Evolutionary conservation across 2,329 filamentous ascomycete species (phyloP).

Genomic region (Salinomyces thailandicus): DNA sequence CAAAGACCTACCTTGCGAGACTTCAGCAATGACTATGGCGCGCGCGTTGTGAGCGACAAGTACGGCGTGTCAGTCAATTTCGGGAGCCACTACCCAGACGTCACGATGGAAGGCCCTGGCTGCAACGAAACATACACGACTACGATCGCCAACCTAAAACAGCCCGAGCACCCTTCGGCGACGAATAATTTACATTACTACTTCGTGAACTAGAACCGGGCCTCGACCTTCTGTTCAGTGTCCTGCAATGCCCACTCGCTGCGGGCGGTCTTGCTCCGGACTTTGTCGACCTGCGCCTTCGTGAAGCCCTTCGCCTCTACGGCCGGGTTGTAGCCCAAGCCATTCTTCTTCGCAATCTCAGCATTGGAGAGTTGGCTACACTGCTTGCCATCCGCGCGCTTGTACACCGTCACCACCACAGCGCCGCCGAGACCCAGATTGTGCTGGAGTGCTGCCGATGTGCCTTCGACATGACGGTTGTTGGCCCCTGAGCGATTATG

Average conservation of each 20-base stretch:
- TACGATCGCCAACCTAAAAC: too few relatives aligned
- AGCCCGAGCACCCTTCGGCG: too few relatives aligned
- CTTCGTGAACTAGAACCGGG: slow-evolving; percentile 56
- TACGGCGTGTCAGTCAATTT: too few relatives aligned
- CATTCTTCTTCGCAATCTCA: slow-evolving; percentile 54
- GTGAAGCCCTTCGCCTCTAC: slow-evolving; percentile 85
- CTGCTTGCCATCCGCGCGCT: slow-evolving; percentile 63
- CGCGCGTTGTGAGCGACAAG: too few relatives aligned
- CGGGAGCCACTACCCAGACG: too few relatives aligned
- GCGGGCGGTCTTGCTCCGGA: slow-evolving; percentile 57
- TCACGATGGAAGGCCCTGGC: too few relatives aligned
- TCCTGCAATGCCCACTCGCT: slow-evolving; percentile 70
- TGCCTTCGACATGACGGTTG: slow-evolving; percentile 62
- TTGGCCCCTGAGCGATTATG: slow-evolving; percentile 53
- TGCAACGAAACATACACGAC: too few relatives aligned
- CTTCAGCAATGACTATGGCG: too few relatives aligned
- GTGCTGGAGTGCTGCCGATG: slow-evolving; percentile 71
- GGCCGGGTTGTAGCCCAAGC: slow-evolving; percentile 84
- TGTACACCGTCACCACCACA: slow-evolving; percentile 81
- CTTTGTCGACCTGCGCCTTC: slow-evolving; percentile 55
- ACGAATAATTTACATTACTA: too few relatives aligned
- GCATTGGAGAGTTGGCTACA: slow-evolving; percentile 51
- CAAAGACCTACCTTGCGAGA: too few relatives aligned
- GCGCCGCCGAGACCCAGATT: slow-evolving; percentile 88
- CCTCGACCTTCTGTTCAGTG: slow-evolving; percentile 60